Evolutionary conservation across 108 stramenopile species (phyloP).

Genomic region (Asterionellopsis glacialis): DNA sequence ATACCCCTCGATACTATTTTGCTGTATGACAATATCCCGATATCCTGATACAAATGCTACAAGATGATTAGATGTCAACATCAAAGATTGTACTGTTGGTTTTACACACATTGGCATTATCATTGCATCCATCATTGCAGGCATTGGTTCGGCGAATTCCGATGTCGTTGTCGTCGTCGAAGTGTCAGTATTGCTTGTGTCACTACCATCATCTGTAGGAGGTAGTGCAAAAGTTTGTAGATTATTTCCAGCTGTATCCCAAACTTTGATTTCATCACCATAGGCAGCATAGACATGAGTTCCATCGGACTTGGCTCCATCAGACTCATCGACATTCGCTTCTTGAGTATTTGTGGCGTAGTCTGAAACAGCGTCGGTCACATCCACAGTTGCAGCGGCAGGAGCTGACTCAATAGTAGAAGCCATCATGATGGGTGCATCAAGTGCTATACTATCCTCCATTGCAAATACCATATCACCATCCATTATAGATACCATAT

Average conservation of each 20-base stretch:
- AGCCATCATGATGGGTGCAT: too few species aligned
- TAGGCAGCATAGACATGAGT: conserved; percentile 36
- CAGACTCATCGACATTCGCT: conserved; percentile 39
- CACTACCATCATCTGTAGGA: neutral
- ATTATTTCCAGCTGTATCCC: neutral
- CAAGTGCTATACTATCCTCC: too few species aligned
- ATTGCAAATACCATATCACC: too few species aligned
- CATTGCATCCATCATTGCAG: neutral
- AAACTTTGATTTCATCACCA: conserved; percentile 11
- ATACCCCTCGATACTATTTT: too few species aligned
- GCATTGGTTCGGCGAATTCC: too few species aligned
- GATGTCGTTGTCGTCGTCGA: too few species aligned
- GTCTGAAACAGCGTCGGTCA: too few species aligned
- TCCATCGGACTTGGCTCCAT: conserved; percentile 52
- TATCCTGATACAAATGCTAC: neutral
- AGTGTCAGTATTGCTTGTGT: neutral
- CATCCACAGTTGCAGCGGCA: too few species aligned
- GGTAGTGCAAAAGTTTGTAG: neutral
- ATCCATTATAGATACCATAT: too few species aligned
- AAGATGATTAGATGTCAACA: neutral
- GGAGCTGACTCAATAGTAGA: too few species aligned
- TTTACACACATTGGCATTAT: neutral
- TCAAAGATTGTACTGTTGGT: neutral
- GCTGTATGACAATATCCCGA: neutral
- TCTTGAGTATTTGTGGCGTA: conserved; percentile 64